Evolutionary conservation across 805 yeast species (phyloP), one percentile per base, ranked within the genome.

Genomic region (Metschnikowia proteae): DNA sequence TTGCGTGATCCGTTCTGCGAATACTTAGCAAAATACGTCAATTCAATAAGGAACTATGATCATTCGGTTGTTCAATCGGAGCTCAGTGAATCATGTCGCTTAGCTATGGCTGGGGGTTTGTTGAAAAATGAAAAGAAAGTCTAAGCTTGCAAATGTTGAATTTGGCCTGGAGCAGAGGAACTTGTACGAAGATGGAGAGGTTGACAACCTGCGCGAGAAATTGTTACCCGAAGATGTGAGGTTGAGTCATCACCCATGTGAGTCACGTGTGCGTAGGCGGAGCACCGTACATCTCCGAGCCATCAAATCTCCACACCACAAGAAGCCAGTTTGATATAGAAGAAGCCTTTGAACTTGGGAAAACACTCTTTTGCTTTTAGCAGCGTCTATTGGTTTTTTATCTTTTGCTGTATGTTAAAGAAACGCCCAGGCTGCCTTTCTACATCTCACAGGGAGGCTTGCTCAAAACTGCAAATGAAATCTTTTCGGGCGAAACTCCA

Each of bases 1-100:
- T 40, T 52, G 49, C 43, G 42, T 46, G 44, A 41, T 41, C 31
- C 40, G 27, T 43, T 43, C 46, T 28, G 38, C 26, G 46, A 43
- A 43, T 35, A 34, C 38, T 43, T 43, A 27, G 46, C 46, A 34
- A 43, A 43, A 26, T 17, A 33, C 37, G 28, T 31, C 36, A 31
- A 31, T 30, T 31, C 35, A 40, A 39, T 22, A 30, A 31, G 43
- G 43, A 32, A 23, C 27, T 40, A 23, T 40, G 43, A 25, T 31
- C 36, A 40, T 40, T 17, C 35, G 43, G 23, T n/a, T 30, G 13
- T 40, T 22, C 25, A 11, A 31, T 40, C 28, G 29, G 38, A 13
- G 26, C 32, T 42, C 38, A 42, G 45, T 42, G 17, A 42, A 33
- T 17, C 45, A 42, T 41, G n/a, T 33, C 31, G 31, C 31, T 26